These are phyloP conservation scores for Fusarium stilboides DNA, from an alignment of 2,329 filamentous ascomycete genomes.

Conservation along the genomic window DNA sequence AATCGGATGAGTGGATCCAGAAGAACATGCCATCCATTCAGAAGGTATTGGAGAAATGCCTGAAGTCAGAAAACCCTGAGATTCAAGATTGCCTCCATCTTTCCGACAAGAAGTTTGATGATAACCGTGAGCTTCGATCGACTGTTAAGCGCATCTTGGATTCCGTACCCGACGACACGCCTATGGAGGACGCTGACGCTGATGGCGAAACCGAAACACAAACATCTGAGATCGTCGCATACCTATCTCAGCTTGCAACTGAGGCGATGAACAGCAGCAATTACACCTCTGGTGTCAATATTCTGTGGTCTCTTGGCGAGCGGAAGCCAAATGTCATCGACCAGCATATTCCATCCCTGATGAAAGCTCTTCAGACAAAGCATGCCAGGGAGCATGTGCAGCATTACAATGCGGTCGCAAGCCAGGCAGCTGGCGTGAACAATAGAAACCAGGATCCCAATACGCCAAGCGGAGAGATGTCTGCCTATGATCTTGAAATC, in stretches of 20 bases:
- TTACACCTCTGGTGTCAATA: slow-evolving; percentile 90
- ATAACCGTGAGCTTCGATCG: slow-evolving; percentile 79
- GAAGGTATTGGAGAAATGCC: slow-evolving; percentile 89
- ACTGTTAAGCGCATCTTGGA: slow-evolving; percentile 88
- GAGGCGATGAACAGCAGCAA: slow-evolving; percentile 87
- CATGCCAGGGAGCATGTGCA: slow-evolving; percentile 94
- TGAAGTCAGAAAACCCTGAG: slow-evolving; percentile 91
- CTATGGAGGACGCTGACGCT: slow-evolving; percentile 82
- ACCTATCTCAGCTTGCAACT: slow-evolving; percentile 87
- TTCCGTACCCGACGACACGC: slow-evolving; percentile 83
- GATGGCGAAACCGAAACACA: slow-evolving; percentile 87
- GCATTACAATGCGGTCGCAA: slow-evolving; percentile 74
- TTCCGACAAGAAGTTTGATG: slow-evolving; percentile 77
- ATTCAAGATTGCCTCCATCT: slow-evolving; percentile 93
- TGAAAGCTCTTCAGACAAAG: slow-evolving; percentile 94
- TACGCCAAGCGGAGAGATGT: slow-evolving; percentile 70
- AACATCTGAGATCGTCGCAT: slow-evolving; percentile 88
- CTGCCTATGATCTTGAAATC: slow-evolving; percentile 85
- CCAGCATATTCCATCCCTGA: slow-evolving; percentile 86
- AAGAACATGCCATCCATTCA: slow-evolving; percentile 83
- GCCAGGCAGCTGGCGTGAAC: slow-evolving; percentile 62
- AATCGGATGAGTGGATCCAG: slow-evolving; percentile 91
- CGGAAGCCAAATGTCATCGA: slow-evolving; percentile 91
- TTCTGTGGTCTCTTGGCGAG: slow-evolving; percentile 91
- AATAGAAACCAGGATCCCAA: slow-evolving; percentile 68